Evolutionary conservation across 495 filamentous ascomycete genomes (phyloP), one percentile per base, ranked within the genome.

Genomic region (Penicillium parvum): DNA sequence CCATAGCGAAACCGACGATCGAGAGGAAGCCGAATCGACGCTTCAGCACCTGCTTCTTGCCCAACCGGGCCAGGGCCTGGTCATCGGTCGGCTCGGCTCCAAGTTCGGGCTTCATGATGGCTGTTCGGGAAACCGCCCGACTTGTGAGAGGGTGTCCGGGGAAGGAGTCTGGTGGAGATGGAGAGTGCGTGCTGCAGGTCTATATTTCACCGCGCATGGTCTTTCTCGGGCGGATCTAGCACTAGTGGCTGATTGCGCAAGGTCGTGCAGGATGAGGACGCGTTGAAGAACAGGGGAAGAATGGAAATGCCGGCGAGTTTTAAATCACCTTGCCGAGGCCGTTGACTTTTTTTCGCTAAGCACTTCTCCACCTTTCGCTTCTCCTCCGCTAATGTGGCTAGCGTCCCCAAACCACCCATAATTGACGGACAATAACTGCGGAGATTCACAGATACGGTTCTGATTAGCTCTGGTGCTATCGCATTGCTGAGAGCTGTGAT

Each of bases 41-140:
- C 35, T 58, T 65, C 5, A 70, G 49, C 22, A 66, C 58, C 40
- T 64, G 64, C 29, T 61, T 65, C 27, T 70, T 70, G 32, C 66
- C 66, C 15, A 67, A 45, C 16, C 55, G 58, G 32, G 64, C 64
- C 41, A 68, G 44, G 21, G 47, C 50, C 29, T 51, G 56, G 29
- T 50, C 48, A 38, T 63, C 59, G 46, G 46, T 29, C 25, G 45
- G 22, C 21, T 46, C 42, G 22, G 12, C 20, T 14, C 38, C 28
- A 32, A 17, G 19, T 11, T 54, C 44, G 29, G 16, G 14, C 28
- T 39, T 41, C 42, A 47, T 50, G 14, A 26, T 45, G 28, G n/a
- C 11, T 16, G 28, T 40, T 45, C 15, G 16, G 28, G 12, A 38
- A n/a, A 32, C 32, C 26, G 34, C 14, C 32, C 37, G 32, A 41